These are phyloP conservation scores for Trichoderma lentiforme DNA, from an alignment of 2,329 filamentous ascomycete genomes.

Conservation along the genomic window DNA sequence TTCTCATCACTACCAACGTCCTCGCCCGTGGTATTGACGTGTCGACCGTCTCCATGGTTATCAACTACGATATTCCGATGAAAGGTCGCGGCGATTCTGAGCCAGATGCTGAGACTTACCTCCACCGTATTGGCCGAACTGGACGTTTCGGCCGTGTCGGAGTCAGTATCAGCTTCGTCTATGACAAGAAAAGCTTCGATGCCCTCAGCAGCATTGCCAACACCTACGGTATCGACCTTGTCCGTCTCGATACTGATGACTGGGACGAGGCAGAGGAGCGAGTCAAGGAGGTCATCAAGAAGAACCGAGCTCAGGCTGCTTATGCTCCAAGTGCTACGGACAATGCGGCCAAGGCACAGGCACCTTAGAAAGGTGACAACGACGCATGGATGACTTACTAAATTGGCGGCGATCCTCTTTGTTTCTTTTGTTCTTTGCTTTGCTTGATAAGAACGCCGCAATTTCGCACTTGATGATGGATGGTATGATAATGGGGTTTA, in stretches of 20 bases:
- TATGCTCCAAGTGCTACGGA: conserved; percentile 49
- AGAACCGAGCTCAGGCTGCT: conserved; percentile 55
- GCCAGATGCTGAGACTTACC: conserved; percentile 91
- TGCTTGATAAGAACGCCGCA: conserved; percentile 9
- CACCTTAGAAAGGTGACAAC: conserved; percentile 30
- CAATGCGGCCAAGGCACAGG: conserved; percentile 28
- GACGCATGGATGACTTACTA: conserved; percentile 6
- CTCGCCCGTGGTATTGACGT: conserved; percentile 92
- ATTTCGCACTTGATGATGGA: conserved; percentile 12
- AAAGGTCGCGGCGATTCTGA: conserved; percentile 73
- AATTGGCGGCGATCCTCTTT: conserved; percentile 15
- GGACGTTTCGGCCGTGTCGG: conserved; percentile 95
- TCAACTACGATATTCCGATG: conserved; percentile 90
- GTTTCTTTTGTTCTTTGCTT: background rate
- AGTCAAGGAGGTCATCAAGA: conserved; percentile 79
- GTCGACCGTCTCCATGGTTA: conserved; percentile 91
- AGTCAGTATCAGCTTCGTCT: conserved; percentile 92
- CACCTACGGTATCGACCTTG: conserved; percentile 77
- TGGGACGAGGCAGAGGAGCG: conserved; percentile 87
- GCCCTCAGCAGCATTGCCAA: conserved; percentile 76
- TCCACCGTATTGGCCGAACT: conserved; percentile 95
- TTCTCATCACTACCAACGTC: conserved; percentile 96
- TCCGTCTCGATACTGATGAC: conserved; percentile 77
- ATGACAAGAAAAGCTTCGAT: conserved; percentile 76
- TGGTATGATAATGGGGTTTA: conserved; percentile 6